Conservation (phyloP, 1,284 basidiomycete genomes). For the Malassezia furfur region DNA sequence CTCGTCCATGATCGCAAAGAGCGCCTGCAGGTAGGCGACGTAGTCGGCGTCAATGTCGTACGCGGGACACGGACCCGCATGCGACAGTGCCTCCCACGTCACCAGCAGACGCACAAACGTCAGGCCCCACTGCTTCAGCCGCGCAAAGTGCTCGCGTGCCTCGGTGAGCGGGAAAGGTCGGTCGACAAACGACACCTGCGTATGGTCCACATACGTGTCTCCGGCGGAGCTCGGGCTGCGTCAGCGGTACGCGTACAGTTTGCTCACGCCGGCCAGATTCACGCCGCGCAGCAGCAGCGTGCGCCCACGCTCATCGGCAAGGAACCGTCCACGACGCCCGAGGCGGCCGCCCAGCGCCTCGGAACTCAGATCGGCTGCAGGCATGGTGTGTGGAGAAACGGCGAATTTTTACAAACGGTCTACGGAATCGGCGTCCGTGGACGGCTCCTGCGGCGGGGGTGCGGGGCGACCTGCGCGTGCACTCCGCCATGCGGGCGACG, state of each 20-base stretch:
- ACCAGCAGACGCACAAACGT: slow-evolving; percentile 58
- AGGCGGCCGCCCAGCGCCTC: slow-evolving; percentile 24
- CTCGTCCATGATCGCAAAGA: slow-evolving; percentile 67
- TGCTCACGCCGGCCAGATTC: slow-evolving; percentile 48
- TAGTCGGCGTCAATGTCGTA: slow-evolving; percentile 68
- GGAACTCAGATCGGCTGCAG: slow-evolving; percentile 27
- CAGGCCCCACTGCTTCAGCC: slow-evolving; percentile 48
- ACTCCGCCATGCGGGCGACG: neutral
- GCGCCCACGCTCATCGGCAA: slow-evolving; percentile 43
- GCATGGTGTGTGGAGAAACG: slow-evolving; percentile 4
- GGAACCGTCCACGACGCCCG: slow-evolving; percentile 23
- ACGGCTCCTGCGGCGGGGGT: too few relatives aligned
- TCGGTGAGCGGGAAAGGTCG: slow-evolving; percentile 19
- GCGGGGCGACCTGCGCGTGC: neutral
- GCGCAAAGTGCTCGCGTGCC: slow-evolving; percentile 38
- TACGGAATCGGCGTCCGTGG: neutral
- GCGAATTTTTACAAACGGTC: neutral
- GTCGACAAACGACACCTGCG: slow-evolving; percentile 13
- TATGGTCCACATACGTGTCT: slow-evolving; percentile 29
- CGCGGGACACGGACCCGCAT: slow-evolving; percentile 53
- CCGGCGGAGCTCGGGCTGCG: slow-evolving; percentile 9
- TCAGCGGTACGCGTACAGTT: slow-evolving; percentile 35
- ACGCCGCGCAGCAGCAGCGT: slow-evolving; percentile 48
- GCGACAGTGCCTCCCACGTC: slow-evolving; percentile 94
- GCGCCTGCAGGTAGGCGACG: slow-evolving; percentile 63